These are phyloP conservation scores for Boletus barrowsii DNA, from an alignment of 768 basidiomycete genomes.

Conservation along the genomic window DNA sequence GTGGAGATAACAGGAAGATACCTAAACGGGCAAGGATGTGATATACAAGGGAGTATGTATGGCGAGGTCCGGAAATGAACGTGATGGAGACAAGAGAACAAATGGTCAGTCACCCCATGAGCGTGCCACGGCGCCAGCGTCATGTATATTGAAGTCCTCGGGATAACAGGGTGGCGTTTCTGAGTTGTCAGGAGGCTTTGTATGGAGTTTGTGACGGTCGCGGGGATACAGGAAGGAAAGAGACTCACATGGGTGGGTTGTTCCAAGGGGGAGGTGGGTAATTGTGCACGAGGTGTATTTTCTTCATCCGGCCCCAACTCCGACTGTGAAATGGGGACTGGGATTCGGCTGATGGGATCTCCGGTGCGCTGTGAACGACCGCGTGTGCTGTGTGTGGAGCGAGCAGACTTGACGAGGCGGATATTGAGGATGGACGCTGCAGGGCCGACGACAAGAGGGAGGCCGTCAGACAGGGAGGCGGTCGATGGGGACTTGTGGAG, in stretches of 20 bases:
- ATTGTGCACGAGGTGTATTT: background rate
- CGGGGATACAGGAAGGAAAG: background rate
- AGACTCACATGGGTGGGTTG: conserved; percentile 16
- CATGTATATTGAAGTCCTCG: conserved; percentile 29
- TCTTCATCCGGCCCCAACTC: background rate
- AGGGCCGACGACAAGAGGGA: conserved; percentile 1
- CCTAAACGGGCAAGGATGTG: conserved; percentile 20
- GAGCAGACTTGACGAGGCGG: conserved; percentile 21
- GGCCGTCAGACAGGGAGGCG: conserved; percentile 19
- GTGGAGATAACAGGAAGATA: conserved; percentile 33
- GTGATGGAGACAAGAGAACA: conserved; percentile 19
- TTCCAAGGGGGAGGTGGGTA: conserved; percentile 1
- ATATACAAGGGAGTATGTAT: conserved; percentile 18
- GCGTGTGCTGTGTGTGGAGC: conserved; percentile 13
- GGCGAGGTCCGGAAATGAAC: conserved; percentile 32
- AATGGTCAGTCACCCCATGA: conserved; percentile 32
- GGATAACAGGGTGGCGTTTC: conserved; percentile 14
- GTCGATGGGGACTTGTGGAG: conserved; percentile 22
- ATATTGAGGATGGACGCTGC: conserved; percentile 19
- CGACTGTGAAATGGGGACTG: background rate
- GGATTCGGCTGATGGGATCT: conserved; percentile 12
- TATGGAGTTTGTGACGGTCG: conserved; percentile 8
- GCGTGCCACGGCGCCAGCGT: conserved; percentile 34
- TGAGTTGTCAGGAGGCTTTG: conserved; percentile 9
- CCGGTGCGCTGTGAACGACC: conserved; percentile 19